These are phyloP conservation scores for Chlorella sorokiniana DNA, from an alignment of 139 green algal genomes.

Conservation along the genomic window DNA sequence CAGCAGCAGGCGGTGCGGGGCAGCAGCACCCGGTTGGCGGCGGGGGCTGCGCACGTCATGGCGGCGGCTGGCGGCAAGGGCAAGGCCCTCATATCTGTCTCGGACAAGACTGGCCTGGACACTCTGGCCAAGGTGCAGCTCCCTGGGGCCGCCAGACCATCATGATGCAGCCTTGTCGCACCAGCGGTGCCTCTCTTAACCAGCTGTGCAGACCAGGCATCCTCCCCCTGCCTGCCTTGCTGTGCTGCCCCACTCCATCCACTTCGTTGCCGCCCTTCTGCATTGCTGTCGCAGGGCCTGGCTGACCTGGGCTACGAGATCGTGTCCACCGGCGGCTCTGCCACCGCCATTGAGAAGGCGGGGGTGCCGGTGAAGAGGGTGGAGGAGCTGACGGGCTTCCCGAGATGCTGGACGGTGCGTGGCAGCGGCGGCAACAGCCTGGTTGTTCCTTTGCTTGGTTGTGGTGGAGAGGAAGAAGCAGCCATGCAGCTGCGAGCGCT, in stretches of 20 bases:
- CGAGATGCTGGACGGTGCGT: slow-evolving; percentile 95
- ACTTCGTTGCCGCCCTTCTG: neutral
- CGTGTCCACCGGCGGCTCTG: slow-evolving; percentile 94
- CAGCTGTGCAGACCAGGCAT: too few species aligned
- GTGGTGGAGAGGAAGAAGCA: too few species aligned
- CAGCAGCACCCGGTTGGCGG: neutral
- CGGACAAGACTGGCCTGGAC: slow-evolving; percentile 87
- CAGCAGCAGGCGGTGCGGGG: slow-evolving; percentile 12
- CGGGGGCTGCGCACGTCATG: slow-evolving; percentile 17
- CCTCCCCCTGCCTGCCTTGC: too few species aligned
- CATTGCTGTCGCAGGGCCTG: slow-evolving; percentile 66
- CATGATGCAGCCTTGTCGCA: too few species aligned
- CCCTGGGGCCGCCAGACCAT: neutral
- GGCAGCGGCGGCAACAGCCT: too few species aligned
- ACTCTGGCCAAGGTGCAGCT: slow-evolving; percentile 80
- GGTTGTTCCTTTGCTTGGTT: too few species aligned
- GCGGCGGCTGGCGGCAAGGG: slow-evolving; percentile 35
- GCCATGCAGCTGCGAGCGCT: neutral
- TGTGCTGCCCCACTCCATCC: neutral
- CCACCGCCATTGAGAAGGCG: slow-evolving; percentile 77
- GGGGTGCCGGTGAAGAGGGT: slow-evolving; percentile 86
- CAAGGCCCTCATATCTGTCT: slow-evolving; percentile 90
- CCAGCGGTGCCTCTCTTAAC: too few species aligned
- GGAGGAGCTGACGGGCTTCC: slow-evolving; percentile 94
- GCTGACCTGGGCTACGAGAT: slow-evolving; percentile 86